Base-by-base conservation (phyloP, 495 filamentous ascomycete species). In the Bryoglossum gracile region DNA sequence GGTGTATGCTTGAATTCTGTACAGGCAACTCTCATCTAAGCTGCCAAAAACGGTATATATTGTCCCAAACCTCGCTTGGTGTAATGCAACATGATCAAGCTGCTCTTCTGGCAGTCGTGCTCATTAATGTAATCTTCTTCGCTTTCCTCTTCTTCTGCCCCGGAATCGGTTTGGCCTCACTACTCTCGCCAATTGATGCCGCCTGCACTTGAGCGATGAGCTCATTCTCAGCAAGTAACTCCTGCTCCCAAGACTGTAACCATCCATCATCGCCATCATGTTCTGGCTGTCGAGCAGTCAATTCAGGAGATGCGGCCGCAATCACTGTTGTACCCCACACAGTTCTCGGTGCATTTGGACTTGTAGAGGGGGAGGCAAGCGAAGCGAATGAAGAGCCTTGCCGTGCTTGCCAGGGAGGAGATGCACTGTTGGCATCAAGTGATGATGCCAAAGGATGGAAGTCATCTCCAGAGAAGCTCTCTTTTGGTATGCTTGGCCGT, bases 121-220 rank as follows among this genome's bases (percentile, higher is more conserved):
- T 89, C 89, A 95, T 95, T 47, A 95, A 62, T 8, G 87, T 95
- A 43, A 95, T 95, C 72, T 94, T 92, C 69, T 94, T 89, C 43
- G 77, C 81, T 68, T 94, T 95, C 72, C 91, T 94, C 67, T 86
- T 89, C 69, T 87, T 89, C 61, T 64, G 8, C 58, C 46, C 40
- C 30, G 32, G 56, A 45, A 60, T 57, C 17, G 66, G 51, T 17
- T 52, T 56, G 33, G 55, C 63, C 33, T 66, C 64, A 19, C 53
- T 50, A 0, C 21, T 24, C 24, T 55, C 19, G 4, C 46, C 46
- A 4, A 72, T 48, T 3, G 65, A 66, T 17, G 56, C 51, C 1
- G 65, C 68, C 52, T 69, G 62, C 18, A 68, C 59, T 35, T 69
- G 64, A 23, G 62, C 62, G 9, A 71, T 57, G 32, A 71, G 44